Evolutionary conservation across 2,329 filamentous ascomycete species (phyloP).

Genomic region (Balansia obtecta): DNA sequence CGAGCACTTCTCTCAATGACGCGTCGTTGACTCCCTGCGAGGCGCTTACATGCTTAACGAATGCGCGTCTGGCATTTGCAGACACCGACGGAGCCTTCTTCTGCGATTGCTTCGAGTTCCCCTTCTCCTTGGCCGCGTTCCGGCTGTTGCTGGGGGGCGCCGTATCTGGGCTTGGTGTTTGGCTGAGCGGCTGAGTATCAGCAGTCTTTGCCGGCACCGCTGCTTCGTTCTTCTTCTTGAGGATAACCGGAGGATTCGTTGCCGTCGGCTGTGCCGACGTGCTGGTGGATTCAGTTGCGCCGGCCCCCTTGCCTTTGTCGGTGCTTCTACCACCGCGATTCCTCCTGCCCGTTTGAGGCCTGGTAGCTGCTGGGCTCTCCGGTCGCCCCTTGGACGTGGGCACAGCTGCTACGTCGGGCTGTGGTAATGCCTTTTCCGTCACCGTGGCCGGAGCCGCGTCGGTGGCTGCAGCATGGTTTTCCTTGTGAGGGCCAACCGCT

Average conservation of each 20-base stretch:
- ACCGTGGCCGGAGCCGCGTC: conserved; percentile 10
- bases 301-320: conserved; percentile 24
- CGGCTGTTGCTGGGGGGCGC: conserved; percentile 7
- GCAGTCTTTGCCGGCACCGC: conserved; percentile 12
- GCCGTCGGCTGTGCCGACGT: conserved; percentile 15
- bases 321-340: conserved; percentile 24
- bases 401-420: conserved; percentile 8
- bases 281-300: conserved; percentile 15
- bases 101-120: conserved; percentile 16
- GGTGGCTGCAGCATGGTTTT: conserved; percentile 10
- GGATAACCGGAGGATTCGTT: conserved; percentile 24
- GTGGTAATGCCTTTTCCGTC: conserved; percentile 2
- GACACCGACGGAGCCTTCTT: conserved; percentile 21
- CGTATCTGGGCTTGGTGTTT: conserved; percentile 2
- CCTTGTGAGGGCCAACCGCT: conserved; percentile 21
- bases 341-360: conserved; percentile 17
- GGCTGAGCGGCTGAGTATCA: conserved; percentile 2
- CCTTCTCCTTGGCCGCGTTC: conserved; percentile 3
- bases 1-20: conserved; percentile 61
- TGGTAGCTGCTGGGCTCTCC: conserved; percentile 12
- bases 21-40: conserved; percentile 86
- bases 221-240: conserved; percentile 28
- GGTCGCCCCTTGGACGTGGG: conserved; percentile 13
- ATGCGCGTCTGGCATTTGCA: conserved; percentile 49
- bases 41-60: conserved; percentile 73